phyloP scores from a whole-genome alignment of 1,284 basidiomycete species.

The Moniliophthora roreri region DNA sequence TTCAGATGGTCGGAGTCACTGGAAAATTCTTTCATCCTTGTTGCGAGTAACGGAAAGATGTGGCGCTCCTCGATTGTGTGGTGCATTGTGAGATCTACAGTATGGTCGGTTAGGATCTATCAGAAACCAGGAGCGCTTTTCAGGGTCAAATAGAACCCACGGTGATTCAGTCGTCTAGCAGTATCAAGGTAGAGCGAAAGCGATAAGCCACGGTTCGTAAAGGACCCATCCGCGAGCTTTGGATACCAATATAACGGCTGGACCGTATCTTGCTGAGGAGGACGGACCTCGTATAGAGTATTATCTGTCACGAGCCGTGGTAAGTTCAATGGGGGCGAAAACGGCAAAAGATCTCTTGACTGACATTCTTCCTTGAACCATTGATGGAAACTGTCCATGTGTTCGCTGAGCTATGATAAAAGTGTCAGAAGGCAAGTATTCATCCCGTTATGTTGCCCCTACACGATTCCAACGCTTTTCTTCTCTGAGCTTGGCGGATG shows the following conservation, averaged over 20 bases:
- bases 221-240: constrained; percentile 52
- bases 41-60: constrained; percentile 65
- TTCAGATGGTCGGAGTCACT: constrained; percentile 51
- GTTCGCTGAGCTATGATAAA: constrained; percentile 16
- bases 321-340: background rate
- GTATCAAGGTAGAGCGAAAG: constrained; percentile 45
- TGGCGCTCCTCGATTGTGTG: constrained; percentile 65
- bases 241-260: background rate
- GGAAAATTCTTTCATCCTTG: constrained; percentile 61
- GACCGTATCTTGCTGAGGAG: background rate
- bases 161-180: constrained; percentile 41
- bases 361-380: constrained; percentile 26
- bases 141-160: constrained; percentile 28
- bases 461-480: constrained; percentile 31
- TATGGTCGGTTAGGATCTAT: background rate
- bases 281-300: constrained; percentile 32
- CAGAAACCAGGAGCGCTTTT: background rate
- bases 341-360: constrained; percentile 2
- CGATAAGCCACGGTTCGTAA: constrained; percentile 42
- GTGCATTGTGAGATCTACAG: constrained; percentile 62
- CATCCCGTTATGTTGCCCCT: background rate
- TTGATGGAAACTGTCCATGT: constrained; percentile 23
- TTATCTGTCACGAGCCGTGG: constrained; percentile 25
- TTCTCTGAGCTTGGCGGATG: constrained; percentile 14
- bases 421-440: background rate